A percentile compares a stretch with the other conserved stretches of the same genome.
These are phyloP conservation scores for Wakefieldia striispora DNA, from an alignment of 768 basidiomycete genomes.

Conservation along the genomic window DNA sequence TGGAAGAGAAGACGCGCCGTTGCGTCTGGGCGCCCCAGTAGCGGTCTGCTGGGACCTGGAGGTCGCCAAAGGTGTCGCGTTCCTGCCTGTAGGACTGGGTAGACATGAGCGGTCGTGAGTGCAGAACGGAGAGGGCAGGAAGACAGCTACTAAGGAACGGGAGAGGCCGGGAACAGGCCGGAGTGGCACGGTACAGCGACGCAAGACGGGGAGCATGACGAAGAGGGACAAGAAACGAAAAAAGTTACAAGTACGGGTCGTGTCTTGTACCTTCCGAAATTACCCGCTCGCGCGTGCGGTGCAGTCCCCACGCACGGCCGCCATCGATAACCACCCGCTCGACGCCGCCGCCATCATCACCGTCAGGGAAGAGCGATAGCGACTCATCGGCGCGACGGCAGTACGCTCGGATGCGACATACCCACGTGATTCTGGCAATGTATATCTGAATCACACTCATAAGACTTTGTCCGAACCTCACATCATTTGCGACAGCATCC, in stretches of 20 bases:
- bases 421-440: conserved; percentile 30
- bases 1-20: conserved; percentile 46
- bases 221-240: neutral
- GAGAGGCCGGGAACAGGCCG: conserved; percentile 4
- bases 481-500: neutral
- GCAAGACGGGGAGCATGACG: conserved; percentile 17
- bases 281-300: neutral
- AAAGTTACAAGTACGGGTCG: no score
- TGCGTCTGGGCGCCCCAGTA: conserved; percentile 99
- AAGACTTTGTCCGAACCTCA: neutral
- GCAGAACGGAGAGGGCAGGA: neutral
- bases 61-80: conserved; percentile 93
- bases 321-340: no score
- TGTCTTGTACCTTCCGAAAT: conserved; percentile 7
- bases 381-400: no score
- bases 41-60: conserved; percentile 80
- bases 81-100: conserved; percentile 68
- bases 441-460: conserved; percentile 1
- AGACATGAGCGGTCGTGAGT: conserved; percentile 11
- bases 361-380: neutral
- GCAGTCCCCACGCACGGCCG: no score
- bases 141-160: conserved; percentile 33
- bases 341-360: neutral
- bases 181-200: conserved; percentile 15
- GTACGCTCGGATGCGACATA: conserved; percentile 9